Base-by-base conservation (phyloP, 148 eudicot species). In the Amaranthus hypochondriacus region DNA sequence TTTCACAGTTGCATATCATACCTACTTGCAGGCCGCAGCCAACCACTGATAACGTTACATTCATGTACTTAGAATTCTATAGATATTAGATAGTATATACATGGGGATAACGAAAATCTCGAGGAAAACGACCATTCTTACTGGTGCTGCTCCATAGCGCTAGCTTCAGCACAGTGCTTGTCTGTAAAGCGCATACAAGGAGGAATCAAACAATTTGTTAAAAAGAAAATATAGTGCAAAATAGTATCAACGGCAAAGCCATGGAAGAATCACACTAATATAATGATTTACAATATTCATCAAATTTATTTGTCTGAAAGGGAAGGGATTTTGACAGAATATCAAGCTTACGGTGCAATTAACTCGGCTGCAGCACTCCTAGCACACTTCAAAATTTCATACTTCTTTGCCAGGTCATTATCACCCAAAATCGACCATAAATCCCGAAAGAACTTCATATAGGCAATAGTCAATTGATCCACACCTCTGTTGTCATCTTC, bases 311-410 rank as follows among this genome's bases (percentile, higher is more conserved):
- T 13, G 46, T 47, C 47, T 2, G 63, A 60, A 18, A 12, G 44
- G 44, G 44, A 6, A 6, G 28, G 62, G 44, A 44, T 39, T 9
- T 60, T 21, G 44, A 21, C 7, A 56, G 58, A 15, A 72, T 28
- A 12, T 54, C 72, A 14, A 9, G n/a, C 74, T 83, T 84, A 80
- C 83, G 83, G 46, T 56, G 81, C 77, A 42, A 76, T 54, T 76
- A 87, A 73, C 78, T 80, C 81, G 56, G 61, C 56, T n/a, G 89
- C 93, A 83, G 81, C 75, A 80, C 66, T 67, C 78, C 68, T 75
- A 69, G 93, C 96, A 28, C 68, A 80, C 78, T 82, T 83, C 80
- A 92, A 81, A 54, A 62, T 0, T 63, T 73, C 79, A 28, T 75
- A 64, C 71, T 86, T 79, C 71, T 73, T 83, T 71, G 60, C 70